phyloP scores from a whole-genome alignment of 106 monocot species.

The Apostasia shenzhenica region DNA sequence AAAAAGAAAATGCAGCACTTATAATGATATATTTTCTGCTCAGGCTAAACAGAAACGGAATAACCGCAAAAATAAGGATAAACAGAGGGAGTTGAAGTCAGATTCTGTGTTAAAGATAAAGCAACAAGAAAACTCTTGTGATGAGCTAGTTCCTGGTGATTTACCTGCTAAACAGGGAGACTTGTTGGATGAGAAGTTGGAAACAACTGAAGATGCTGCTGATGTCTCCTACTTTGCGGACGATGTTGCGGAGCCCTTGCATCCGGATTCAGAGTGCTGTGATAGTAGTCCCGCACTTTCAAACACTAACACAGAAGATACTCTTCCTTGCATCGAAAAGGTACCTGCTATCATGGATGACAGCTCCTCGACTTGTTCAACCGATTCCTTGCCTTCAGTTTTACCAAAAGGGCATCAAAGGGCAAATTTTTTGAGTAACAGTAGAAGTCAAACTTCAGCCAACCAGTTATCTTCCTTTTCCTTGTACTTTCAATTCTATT shows the following conservation, averaged over 20 bases:
- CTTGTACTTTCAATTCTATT: background rate
- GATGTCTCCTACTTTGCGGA: conserved; percentile 58
- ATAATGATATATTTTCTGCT: background rate
- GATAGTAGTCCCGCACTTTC: conserved; percentile 41
- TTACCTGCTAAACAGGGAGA: conserved; percentile 19
- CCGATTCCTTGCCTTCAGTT: conserved; percentile 65
- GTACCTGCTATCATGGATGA: conserved; percentile 51
- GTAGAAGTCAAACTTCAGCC: conserved; percentile 22
- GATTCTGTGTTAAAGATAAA: conserved; percentile 24
- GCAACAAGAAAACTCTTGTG: conserved; percentile 19
- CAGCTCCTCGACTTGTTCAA: conserved; percentile 85
- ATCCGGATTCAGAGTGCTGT: conserved; percentile 50
- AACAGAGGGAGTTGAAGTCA: conserved; percentile 49
- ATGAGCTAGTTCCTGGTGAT: conserved; percentile 26
- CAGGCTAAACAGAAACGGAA: conserved; percentile 65
- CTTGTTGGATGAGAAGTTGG: conserved; percentile 25
- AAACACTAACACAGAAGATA: conserved; percentile 62
- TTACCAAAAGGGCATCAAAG: conserved; percentile 36
- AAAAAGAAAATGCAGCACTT: too few species aligned
- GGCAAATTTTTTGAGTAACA: conserved; percentile 25
- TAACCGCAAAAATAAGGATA: conserved; percentile 76
- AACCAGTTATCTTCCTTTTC: conserved; percentile 32
- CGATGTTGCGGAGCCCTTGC: conserved; percentile 42
- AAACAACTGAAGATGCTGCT: conserved; percentile 31
- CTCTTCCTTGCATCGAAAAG: conserved; percentile 32